Evolutionary conservation across 306 rosid genomes (phyloP), one percentile per base, ranked within the genome.

Genomic region (Quercus wislizeni): DNA sequence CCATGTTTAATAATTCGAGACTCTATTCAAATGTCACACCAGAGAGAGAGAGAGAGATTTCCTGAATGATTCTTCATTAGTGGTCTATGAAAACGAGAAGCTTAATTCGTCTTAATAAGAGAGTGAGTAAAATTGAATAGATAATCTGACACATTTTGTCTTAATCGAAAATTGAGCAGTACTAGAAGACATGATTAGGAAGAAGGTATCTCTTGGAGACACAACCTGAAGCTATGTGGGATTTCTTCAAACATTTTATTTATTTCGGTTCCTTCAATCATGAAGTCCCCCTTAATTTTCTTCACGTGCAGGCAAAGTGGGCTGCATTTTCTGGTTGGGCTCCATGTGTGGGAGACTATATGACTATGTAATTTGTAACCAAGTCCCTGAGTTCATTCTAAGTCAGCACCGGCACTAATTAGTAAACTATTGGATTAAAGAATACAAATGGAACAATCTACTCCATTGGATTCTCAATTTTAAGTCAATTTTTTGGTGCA

Each of bases 291-390:
- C 79, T 78, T 38, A 38, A 38, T 38, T 84, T 84, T 79, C 81
- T 71, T 77, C 88, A 80, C 80, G 87, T 87, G 90, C 88, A 12
- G 76, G 86, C 80, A 74, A 84, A 82, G 86, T 21, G 74, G 74
- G 25, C 84, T 79, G 2, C 79, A 75, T 74, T 76, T 81, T 61
- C 41, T 41, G 74, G 78, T 70, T 64, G 79, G 20, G 27, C 25
- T 59, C 65, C 65, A 23, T 13, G 54, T 49, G 54, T 49, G 54
- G 54, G 15, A 12, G 54, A 49, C 54, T 49, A 12, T 49, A 38
- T 38, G 11, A 38, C 46, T 0, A 38, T 38, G 46, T 38, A 38
- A 38, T 38, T 8, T 58, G 65, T 10, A 59, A 21, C 15, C 30
- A 21, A 59, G 31, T 21, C 65, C 65, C 30, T 38, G 46, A 11